These are phyloP conservation scores for Podosphaera fusca DNA, from an alignment of 2,329 filamentous ascomycete genomes.

Conservation along the genomic window DNA sequence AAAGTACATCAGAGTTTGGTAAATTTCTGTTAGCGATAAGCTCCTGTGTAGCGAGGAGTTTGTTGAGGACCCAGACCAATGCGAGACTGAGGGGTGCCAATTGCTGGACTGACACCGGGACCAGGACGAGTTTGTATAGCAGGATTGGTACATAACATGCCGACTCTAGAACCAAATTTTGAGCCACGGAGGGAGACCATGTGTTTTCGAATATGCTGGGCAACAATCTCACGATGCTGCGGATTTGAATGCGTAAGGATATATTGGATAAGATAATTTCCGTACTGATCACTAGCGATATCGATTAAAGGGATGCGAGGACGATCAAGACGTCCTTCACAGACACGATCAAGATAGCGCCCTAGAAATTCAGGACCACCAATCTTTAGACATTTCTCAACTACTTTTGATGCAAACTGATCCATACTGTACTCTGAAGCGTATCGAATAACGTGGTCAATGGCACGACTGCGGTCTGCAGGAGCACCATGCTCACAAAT, in stretches of 20 bases:
- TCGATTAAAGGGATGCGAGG: conserved; percentile 94
- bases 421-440: conserved; percentile 96
- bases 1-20: conserved; percentile 6
- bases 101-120: conserved; percentile 48
- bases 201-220: conserved; percentile 87
- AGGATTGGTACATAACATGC: conserved; percentile 96
- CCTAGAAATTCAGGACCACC: conserved; percentile 74
- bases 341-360: conserved; percentile 82
- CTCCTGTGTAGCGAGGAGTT: conserved; percentile 30
- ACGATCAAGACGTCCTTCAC: conserved; percentile 70
- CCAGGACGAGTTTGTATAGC: conserved; percentile 73
- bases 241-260: conserved; percentile 71
- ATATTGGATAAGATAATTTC: conserved; percentile 95
- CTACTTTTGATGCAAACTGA: conserved; percentile 95
- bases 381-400: conserved; percentile 97
- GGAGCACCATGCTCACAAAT: conserved; percentile 91
- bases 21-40: conserved; percentile 27
- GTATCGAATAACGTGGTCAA: conserved; percentile 86
- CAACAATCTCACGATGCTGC: conserved; percentile 82
- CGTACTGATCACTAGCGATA: conserved; percentile 95
- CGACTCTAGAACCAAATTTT: conserved; percentile 93
- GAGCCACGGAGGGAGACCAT: conserved; percentile 97
- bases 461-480: conserved; percentile 72
- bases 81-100: conserved; percentile 24
- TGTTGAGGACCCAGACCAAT: conserved; percentile 33